Percentiles rank a stretch among this genome's conserved stretches.
Conservation (phyloP, 371 early-diverging fungal genomes). For the Mucor irregularis region DNA sequence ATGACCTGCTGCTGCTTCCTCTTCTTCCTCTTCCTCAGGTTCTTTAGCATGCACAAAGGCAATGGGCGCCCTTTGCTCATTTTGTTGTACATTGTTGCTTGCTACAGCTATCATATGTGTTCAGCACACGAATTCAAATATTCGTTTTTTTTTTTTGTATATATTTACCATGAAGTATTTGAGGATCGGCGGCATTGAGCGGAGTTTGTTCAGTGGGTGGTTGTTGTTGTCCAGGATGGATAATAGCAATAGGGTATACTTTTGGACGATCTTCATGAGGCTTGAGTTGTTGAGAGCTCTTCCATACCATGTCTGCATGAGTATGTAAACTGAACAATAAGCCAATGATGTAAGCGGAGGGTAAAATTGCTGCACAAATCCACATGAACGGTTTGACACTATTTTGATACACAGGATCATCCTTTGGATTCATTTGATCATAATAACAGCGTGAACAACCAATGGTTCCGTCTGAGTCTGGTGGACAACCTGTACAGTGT, state of each 20-base stretch:
- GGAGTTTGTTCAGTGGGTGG: slow-evolving; percentile 13
- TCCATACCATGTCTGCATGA: slow-evolving; percentile 86
- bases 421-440: slow-evolving; percentile 63
- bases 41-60: slow-evolving; percentile 49
- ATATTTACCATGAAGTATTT: neutral
- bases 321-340: slow-evolving; percentile 93
- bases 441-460: slow-evolving; percentile 66
- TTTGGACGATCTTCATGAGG: neutral
- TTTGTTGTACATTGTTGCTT: neutral
- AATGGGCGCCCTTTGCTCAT: slow-evolving; percentile 2
- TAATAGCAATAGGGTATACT: slow-evolving; percentile 25
- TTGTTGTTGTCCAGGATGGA: slow-evolving; percentile 7
- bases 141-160: too few species aligned
- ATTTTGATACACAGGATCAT: slow-evolving; percentile 80
- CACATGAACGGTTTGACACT: slow-evolving; percentile 86
- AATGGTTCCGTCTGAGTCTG: slow-evolving; percentile 19
- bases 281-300: slow-evolving; percentile 6
- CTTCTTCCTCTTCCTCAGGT: slow-evolving; percentile 61
- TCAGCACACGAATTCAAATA: too few species aligned
- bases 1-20: slow-evolving; percentile 79
- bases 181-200: neutral
- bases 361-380: slow-evolving; percentile 83
- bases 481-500: slow-evolving; percentile 57
- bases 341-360: slow-evolving; percentile 87
- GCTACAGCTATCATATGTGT: neutral